Base-by-base conservation (phyloP, 805 yeast species). In the Schwanniomyces vanrijiae region DNA sequence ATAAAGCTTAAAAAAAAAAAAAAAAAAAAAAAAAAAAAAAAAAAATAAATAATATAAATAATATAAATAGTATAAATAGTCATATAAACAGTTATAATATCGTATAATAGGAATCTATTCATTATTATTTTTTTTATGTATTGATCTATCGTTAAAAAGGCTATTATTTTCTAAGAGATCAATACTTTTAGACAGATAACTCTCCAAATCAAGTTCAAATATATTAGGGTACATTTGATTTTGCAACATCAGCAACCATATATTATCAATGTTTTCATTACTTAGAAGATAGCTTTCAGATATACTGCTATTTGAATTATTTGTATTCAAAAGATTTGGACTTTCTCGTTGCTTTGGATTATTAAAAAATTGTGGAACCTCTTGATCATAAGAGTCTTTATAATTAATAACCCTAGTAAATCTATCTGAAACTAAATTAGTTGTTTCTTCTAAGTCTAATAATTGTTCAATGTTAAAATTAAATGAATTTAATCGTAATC, bases 381-480 rank as follows among this genome's bases (percentile, higher is more conserved):
- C 39, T 9, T 37, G 22, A 20, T 19, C 39, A n/a, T 20, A 37
- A 19, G 41, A 14, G 29, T 53, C 55, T 40, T 49, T 48, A 39
- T 41, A 45, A 42, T 38, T 21, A 6, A 45, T 37, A 14, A 44
- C 25, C n/a, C 40, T 40, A 13, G 42, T 48, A 16, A 49, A 14
- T 3, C 29, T 28, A 22, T 35, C 38, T 18, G 37, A 40, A 16
- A 45, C 21, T 10, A 25, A 11, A 18, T n/a, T 24, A 3, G 64
- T 60, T 33, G 68, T 37, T 26, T 66, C 69, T 19, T 55, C 53
- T 16, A 68, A 24, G 35, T 66, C 69, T 1, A 51, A 54, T 3
- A 47, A 44, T 8, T 40, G 33, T 11, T 55, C 56, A 5, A 44
- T 29, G 28, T 50, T 43, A 14, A 63, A 46, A 25, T 37, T 21